Percentiles rank a stretch among this genome's conserved stretches.
phyloP scores from a whole-genome alignment of 2,329 filamentous ascomycete genomes.

The Myriangium duriaei region DNA sequence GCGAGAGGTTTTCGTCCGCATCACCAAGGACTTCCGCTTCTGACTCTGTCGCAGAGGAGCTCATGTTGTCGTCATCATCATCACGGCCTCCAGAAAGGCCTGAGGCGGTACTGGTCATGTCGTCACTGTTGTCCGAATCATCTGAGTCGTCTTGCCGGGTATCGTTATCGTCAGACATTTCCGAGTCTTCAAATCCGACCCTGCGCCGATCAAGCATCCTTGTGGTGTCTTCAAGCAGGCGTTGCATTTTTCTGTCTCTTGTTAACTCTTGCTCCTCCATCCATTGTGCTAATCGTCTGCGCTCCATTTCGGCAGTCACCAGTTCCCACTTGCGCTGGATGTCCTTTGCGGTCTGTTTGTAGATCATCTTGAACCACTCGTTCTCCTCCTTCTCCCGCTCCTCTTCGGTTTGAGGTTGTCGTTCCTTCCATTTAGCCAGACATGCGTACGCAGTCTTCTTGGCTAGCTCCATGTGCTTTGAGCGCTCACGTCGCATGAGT shows the following conservation, averaged over 20 bases:
- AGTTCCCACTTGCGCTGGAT: conserved; percentile 49
- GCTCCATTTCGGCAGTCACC: conserved; percentile 46
- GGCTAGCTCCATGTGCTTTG: conserved; percentile 61
- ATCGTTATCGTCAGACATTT: conserved; percentile 23
- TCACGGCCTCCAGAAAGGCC: conserved; percentile 28
- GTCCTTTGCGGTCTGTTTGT: conserved; percentile 58
- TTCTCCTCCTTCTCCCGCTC: conserved; percentile 70
- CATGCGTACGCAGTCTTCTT: conserved; percentile 71
- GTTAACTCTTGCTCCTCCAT: conserved; percentile 47
- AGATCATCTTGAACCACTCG: conserved; percentile 51
- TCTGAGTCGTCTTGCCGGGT: conserved; percentile 16
- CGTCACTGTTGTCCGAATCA: conserved; percentile 26
- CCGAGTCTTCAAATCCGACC: conserved; percentile 9
- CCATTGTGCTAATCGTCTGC: conserved; percentile 43
- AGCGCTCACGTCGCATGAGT: conserved; percentile 67
- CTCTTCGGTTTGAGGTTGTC: conserved; percentile 63
- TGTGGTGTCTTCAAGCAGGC: conserved; percentile 60
- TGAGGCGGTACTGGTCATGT: conserved; percentile 12
- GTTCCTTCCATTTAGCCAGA: conserved; percentile 59
- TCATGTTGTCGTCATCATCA: conserved; percentile 38
- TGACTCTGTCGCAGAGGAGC: conserved; percentile 51
- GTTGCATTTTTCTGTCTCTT: conserved; percentile 53
- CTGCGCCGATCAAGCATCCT: conserved; percentile 53
- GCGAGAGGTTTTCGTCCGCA: conserved; percentile 53
- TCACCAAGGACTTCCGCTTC: conserved; percentile 39